phyloP scores from a whole-genome alignment of 129 eudicot species.

The Escallonia herrerae region DNA sequence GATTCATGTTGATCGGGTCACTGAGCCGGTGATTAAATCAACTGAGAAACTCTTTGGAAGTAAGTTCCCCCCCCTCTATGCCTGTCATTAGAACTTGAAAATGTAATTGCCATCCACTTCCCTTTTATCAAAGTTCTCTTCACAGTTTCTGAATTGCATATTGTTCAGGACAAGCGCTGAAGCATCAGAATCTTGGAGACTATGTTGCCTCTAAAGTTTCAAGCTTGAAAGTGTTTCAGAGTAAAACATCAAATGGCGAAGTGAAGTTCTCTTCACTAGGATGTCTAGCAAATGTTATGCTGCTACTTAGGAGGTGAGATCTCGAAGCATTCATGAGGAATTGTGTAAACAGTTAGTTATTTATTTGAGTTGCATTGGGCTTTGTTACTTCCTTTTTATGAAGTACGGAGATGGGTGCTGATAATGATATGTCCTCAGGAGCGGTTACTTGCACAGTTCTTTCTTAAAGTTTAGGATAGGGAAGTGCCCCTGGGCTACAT shows the following conservation, averaged over 20 bases:
- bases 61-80: slow-evolving; percentile 41
- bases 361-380: no score
- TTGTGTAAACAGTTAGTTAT: no score
- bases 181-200: slow-evolving; percentile 63
- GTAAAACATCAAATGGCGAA: slow-evolving; percentile 58
- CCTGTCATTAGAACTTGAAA: slow-evolving; percentile 2
- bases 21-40: slow-evolving; percentile 59
- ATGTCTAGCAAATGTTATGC: slow-evolving; percentile 59
- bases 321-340: no score
- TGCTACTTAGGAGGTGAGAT: slow-evolving; percentile 53
- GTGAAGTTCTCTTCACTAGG: slow-evolving; percentile 44
- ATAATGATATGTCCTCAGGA: no score
- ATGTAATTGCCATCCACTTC: not conserved
- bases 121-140: slow-evolving; percentile 6
- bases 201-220: slow-evolving; percentile 69
- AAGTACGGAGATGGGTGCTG: no score
- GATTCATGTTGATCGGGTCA: slow-evolving; percentile 42
- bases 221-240: slow-evolving; percentile 42
- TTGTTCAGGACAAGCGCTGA: slow-evolving; percentile 79
- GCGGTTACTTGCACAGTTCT: no score
- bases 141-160: slow-evolving; percentile 13
- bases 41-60: slow-evolving; percentile 83
- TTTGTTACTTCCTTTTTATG: no score
- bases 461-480: no score
- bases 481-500: no score